Conservation (phyloP, 192 early-diverging fungal genomes). For the Rhizophagus prolifer region DNA sequence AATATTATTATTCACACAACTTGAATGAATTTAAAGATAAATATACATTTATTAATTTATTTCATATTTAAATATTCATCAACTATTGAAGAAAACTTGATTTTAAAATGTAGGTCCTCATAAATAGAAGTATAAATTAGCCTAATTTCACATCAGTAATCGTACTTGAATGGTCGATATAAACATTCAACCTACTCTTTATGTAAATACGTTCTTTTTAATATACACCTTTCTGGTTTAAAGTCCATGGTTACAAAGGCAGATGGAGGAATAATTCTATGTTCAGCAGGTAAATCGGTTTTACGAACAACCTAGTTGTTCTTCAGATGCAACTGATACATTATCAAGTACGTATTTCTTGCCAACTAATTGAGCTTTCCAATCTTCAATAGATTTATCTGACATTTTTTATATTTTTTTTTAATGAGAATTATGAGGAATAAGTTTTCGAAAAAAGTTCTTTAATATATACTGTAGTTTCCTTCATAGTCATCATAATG, state of each 20-base stretch:
- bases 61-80: too few relatives aligned
- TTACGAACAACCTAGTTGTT: background rate
- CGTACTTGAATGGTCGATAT: background rate
- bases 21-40: too few relatives aligned
- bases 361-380: background rate
- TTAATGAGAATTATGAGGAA: background rate
- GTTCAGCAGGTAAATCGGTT: background rate
- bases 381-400: background rate
- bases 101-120: too few relatives aligned
- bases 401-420: conserved; percentile 4
- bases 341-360: background rate
- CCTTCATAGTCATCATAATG: too few relatives aligned
- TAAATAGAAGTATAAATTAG: background rate
- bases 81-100: too few relatives aligned
- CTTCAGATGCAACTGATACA: background rate
- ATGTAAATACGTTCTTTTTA: background rate
- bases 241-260: background rate
- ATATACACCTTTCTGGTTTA: background rate
- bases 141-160: background rate
- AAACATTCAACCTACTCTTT: background rate
- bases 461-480: too few relatives aligned
- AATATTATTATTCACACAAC: too few relatives aligned
- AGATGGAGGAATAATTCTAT: background rate
- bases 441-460: too few relatives aligned
- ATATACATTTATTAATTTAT: too few relatives aligned